phyloP scores from a whole-genome alignment of 805 yeast species.

The Kuraishia piskuri region DNA sequence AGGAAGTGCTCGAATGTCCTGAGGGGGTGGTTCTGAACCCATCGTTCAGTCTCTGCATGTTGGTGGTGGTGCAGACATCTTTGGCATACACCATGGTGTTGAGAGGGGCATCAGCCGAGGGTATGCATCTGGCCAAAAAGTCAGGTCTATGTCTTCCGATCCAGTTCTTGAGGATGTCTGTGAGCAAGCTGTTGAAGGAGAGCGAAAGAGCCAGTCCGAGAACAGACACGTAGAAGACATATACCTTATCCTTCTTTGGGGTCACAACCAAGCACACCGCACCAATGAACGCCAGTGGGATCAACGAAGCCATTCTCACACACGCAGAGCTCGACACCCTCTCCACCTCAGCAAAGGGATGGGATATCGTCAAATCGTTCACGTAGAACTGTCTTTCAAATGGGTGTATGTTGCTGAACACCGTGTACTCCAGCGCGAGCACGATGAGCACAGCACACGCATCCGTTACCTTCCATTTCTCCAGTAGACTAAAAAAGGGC shows the following conservation, averaged over 20 bases:
- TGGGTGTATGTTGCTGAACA: conserved; percentile 36
- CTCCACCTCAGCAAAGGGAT: conserved; percentile 73
- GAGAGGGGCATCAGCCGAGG: conserved; percentile 48
- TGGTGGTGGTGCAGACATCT: conserved; percentile 55
- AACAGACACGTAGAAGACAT: conserved; percentile 54
- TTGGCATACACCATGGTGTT: conserved; percentile 47
- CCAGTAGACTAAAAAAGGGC: conserved; percentile 10
- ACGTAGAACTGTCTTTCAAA: conserved; percentile 72
- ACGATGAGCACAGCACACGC: conserved; percentile 12
- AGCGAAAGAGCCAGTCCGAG: conserved; percentile 60
- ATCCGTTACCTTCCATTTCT: conserved; percentile 17
- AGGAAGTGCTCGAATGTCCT: conserved; percentile 70
- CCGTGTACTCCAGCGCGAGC: conserved; percentile 13
- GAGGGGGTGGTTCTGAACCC: conserved; percentile 81
- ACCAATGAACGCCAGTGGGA: conserved; percentile 38
- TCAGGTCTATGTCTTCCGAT: conserved; percentile 92
- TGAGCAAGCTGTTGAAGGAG: conserved; percentile 49
- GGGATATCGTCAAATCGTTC: conserved; percentile 69
- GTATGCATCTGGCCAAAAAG: conserved; percentile 77
- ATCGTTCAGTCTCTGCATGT: conserved; percentile 39
- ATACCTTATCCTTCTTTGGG: conserved; percentile 43
- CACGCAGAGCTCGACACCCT: conserved; percentile 54
- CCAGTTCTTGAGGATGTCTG: conserved; percentile 73
- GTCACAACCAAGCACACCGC: conserved; percentile 24
- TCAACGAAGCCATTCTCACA: conserved; percentile 40